These are phyloP conservation scores for Micractinium conductrix DNA, from an alignment of 139 green algal genomes.

Conservation along the genomic window DNA sequence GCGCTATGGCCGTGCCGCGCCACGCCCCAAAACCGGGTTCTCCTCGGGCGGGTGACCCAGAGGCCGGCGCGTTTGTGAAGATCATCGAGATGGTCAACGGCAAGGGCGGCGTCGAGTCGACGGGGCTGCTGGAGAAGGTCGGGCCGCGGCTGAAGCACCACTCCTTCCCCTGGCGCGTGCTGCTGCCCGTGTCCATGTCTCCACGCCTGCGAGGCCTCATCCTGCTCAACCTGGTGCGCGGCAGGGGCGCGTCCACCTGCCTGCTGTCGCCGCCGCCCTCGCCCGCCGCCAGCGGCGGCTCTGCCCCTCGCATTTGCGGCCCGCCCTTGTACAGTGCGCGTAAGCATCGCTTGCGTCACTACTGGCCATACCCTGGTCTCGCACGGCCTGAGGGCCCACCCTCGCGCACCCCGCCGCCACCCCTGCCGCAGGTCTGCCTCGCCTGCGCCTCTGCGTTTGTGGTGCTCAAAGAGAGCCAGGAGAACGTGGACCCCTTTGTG, in stretches of 20 bases:
- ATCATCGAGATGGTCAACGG: conserved; percentile 5
- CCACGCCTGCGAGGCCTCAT: conserved; percentile 41
- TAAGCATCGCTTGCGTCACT: background rate
- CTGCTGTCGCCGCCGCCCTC: background rate
- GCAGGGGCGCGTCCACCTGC: background rate
- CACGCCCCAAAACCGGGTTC: background rate
- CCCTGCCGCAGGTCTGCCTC: conserved; percentile 35
- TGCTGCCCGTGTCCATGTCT: conserved; percentile 14
- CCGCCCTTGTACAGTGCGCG: background rate
- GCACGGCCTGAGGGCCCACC: too few relatives aligned
- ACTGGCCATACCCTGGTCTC: background rate
- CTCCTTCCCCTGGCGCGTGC: conserved; percentile 10
- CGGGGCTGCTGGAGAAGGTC: background rate
- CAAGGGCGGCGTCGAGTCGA: background rate
- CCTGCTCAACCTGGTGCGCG: conserved; percentile 47
- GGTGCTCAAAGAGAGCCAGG: conserved; percentile 48
- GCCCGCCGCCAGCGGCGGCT: background rate
- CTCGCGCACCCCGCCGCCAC: background rate
- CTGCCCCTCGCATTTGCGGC: background rate
- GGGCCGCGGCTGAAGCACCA: background rate
- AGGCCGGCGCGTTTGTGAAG: background rate
- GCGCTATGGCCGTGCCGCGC: background rate
- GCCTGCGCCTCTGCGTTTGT: conserved; percentile 51
- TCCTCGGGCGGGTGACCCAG: background rate
- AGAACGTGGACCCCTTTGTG: conserved; percentile 40